Conservation (phyloP, 106 monocot genomes). For the Apostasia shenzhenica region DNA sequence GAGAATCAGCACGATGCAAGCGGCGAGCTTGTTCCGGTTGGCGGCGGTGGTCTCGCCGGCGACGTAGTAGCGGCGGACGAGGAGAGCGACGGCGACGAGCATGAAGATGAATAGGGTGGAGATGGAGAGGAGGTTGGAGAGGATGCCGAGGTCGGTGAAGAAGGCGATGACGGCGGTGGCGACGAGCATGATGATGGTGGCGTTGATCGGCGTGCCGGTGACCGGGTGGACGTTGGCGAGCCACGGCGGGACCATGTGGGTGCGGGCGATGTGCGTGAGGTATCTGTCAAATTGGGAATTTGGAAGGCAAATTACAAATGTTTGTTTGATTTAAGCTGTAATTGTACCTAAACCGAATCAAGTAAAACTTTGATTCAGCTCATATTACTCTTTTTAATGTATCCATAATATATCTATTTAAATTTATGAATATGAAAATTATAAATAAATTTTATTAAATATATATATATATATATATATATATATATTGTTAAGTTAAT, state of each 20-base stretch:
- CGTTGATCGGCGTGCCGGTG: constrained; percentile 16
- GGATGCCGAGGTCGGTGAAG: constrained; percentile 14
- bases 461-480: no score
- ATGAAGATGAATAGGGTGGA: constrained; percentile 21
- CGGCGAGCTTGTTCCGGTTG: constrained; percentile 13
- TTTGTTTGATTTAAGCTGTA: no score
- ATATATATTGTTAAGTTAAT: no score
- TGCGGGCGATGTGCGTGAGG: constrained; percentile 19
- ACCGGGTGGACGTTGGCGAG: constrained; percentile 10
- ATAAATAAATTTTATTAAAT: no score
- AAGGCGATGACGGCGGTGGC: constrained; percentile 15
- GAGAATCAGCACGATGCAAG: constrained; percentile 8
- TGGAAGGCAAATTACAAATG: no score
- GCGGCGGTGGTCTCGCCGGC: constrained; percentile 7
- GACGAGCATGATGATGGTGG: constrained; percentile 13
- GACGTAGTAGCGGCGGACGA: constrained; percentile 19
- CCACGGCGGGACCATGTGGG: constrained; percentile 18
- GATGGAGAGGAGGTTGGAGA: constrained; percentile 20
- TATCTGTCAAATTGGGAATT: background rate
- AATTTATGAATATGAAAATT: no score
- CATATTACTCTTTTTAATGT: no score
- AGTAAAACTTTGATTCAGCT: no score
- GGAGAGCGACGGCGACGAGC: constrained; percentile 15
- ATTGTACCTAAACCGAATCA: no score
- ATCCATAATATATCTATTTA: no score